Evolutionary conservation across 306 rosid species (phyloP).

Genomic region (Quercus glauca): DNA sequence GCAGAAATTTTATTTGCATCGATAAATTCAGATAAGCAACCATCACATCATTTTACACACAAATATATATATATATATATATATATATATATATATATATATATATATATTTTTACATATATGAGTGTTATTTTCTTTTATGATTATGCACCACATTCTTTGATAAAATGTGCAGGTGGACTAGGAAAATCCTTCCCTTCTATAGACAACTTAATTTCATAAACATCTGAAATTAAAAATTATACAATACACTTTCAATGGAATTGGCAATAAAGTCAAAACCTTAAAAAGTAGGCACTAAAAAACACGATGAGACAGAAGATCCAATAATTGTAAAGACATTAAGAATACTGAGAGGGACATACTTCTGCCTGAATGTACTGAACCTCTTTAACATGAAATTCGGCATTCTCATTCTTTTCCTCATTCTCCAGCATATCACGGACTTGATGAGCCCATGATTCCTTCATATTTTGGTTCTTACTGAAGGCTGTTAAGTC

Average conservation of each 20-base stretch:
- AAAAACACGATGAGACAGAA: conserved; percentile 5
- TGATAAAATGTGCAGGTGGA: conserved; percentile 12
- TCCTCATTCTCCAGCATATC: conserved; percentile 91
- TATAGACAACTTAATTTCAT: not conserved
- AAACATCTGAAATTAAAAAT: conserved; percentile 13
- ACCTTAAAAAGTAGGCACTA: conserved; percentile 1
- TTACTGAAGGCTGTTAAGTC: conserved; percentile 88
- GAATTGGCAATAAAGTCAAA: conserved; percentile 16
- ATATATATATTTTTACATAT: no score
- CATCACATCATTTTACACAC: not conserved
- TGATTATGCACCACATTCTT: not conserved
- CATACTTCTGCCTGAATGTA: conserved; percentile 98
- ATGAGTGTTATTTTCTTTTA: not conserved
- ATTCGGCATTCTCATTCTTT: conserved; percentile 88
- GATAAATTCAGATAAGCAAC: not conserved
- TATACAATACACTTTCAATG: not conserved
- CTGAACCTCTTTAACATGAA: conserved; percentile 94
- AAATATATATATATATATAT: not conserved
- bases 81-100: not conserved
- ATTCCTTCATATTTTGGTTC: conserved; percentile 77
- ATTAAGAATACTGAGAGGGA: conserved; percentile 8
- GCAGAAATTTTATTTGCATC: not conserved
- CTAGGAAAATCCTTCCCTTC: not conserved
- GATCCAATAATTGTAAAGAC: conserved; percentile 15
- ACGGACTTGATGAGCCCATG: conserved; percentile 95